Conservation (phyloP, 108 stramenopile species). For the Parietichytrium sp. region DNA sequence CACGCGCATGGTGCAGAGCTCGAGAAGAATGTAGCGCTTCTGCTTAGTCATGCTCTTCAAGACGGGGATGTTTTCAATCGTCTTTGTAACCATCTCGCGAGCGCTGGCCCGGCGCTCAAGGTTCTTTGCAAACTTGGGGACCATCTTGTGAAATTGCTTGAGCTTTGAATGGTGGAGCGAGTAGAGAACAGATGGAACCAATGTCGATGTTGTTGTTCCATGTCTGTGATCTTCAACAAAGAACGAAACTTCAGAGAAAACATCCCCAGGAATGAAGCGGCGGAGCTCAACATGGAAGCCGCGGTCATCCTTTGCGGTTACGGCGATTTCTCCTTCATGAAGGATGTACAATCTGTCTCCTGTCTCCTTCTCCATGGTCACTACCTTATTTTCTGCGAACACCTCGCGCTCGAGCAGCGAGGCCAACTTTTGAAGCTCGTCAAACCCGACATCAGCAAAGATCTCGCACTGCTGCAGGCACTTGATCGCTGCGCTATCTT, state of each 20-base stretch:
- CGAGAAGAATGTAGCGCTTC: not conserved
- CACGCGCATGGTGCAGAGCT: not conserved
- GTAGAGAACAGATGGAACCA: not conserved
- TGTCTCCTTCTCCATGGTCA: too few species aligned
- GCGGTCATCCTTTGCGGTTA: conserved; percentile 4
- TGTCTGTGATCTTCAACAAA: not conserved
- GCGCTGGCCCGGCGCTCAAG: not conserved
- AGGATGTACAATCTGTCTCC: too few species aligned
- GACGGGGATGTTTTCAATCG: too few species aligned
- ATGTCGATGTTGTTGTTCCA: not conserved
- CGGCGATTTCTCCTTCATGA: not conserved
- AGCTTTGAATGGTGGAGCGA: too few species aligned
- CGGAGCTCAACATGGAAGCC: not conserved
- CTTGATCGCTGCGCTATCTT: too few species aligned
- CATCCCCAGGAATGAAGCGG: not conserved
- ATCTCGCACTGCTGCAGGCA: too few species aligned
- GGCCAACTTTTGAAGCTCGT: too few species aligned
- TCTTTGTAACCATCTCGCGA: not conserved
- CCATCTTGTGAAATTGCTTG: not conserved
- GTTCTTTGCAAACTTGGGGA: not conserved
- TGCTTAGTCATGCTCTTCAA: not conserved
- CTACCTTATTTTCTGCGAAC: too few species aligned
- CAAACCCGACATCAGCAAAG: too few species aligned
- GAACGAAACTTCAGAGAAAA: not conserved
- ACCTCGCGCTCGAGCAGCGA: too few species aligned